Evolutionary conservation across 805 yeast species (phyloP).

Genomic region (Monosporozyma unispora): DNA sequence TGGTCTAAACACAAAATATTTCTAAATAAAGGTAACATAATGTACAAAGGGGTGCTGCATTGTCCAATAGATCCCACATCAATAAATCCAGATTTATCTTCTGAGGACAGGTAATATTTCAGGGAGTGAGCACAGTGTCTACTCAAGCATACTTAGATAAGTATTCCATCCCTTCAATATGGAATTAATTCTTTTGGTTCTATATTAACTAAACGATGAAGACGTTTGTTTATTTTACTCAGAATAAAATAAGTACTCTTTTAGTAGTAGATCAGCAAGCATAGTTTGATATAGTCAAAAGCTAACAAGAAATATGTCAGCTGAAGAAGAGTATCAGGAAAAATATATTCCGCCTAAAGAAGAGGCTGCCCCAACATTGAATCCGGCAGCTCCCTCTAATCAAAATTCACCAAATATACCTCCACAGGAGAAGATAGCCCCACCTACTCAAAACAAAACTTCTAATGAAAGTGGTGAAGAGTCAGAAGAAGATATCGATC

Average conservation of each 20-base stretch:
- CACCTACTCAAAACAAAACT: neutral
- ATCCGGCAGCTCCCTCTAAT: neutral
- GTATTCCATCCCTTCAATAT: neutral
- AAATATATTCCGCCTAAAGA: neutral
- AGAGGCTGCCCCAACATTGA: neutral
- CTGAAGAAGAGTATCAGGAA: neutral
- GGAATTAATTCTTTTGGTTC: neutral
- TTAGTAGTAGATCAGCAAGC: too few relatives aligned
- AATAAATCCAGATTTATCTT: neutral
- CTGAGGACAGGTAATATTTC: neutral
- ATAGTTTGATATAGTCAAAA: too few relatives aligned
- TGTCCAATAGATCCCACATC: neutral
- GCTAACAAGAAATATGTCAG: neutral
- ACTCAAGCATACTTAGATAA: neutral
- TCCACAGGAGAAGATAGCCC: neutral
- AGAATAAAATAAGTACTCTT: too few relatives aligned
- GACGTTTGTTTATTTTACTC: neutral
- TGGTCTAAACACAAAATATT: too few relatives aligned
- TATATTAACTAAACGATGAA: neutral
- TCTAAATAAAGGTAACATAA: neutral
- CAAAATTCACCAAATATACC: too few relatives aligned
- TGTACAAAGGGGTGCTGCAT: neutral
- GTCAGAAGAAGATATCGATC: conserved; percentile 61
- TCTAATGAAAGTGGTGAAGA: neutral
- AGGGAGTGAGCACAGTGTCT: neutral